A percentile compares a stretch with the other conserved stretches of the same genome.
Conservation (phyloP, 2,329 filamentous ascomycete species). For the Hymenoscyphus infarciens region DNA sequence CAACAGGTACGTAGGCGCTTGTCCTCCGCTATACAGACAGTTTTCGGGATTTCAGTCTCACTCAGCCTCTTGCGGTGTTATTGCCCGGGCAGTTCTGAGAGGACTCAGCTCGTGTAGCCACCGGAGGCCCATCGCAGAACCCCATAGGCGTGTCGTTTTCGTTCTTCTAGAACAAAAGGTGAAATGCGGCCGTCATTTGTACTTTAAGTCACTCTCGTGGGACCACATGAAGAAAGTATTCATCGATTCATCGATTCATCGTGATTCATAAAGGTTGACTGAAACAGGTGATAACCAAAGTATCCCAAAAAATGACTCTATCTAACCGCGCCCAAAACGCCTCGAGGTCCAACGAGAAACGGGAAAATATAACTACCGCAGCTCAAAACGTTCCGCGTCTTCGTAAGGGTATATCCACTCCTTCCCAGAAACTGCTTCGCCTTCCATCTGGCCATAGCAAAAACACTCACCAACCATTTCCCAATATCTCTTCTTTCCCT, state of each 20-base stretch:
- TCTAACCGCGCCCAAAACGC: not conserved
- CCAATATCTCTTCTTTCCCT: not conserved
- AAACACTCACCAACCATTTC: slow-evolving; percentile 1
- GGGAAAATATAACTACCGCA: not conserved
- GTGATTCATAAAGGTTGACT: not conserved
- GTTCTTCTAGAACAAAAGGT: not conserved
- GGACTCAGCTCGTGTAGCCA: not conserved
- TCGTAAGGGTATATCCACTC: not conserved
- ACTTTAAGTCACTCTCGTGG: not conserved
- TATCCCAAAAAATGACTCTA: not conserved
- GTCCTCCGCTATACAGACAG: too few species aligned
- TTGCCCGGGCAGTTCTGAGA: not conserved
- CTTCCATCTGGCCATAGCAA: slow-evolving; percentile 34
- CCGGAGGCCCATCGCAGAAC: not conserved
- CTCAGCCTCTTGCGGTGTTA: too few species aligned
- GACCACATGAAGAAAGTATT: not conserved
- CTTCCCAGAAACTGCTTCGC: slow-evolving; percentile 9
- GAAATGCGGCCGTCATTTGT: not conserved
- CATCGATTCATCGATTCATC: too few species aligned
- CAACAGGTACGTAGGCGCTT: too few species aligned
- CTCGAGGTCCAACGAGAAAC: not conserved
- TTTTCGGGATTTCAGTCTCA: too few species aligned
- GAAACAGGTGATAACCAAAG: not conserved
- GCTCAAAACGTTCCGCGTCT: not conserved
- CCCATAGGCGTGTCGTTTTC: not conserved